phyloP scores from a whole-genome alignment of 2,329 filamentous ascomycete genomes.

The Pseudonectria foliicola region DNA sequence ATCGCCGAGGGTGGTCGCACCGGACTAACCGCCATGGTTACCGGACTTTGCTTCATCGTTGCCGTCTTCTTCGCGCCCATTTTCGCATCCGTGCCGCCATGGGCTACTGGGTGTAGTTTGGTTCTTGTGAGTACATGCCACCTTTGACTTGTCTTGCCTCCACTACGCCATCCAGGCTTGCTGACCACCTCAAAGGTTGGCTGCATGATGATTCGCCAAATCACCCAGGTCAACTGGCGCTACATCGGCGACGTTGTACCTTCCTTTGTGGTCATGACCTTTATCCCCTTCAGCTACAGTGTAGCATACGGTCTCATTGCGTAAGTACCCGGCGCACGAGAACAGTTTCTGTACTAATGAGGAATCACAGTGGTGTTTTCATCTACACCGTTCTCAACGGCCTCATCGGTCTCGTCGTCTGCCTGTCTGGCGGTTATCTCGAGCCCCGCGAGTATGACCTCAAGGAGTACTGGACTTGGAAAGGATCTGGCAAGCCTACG shows the following conservation, averaged over 20 bases:
- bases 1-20: constrained; percentile 70
- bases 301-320: constrained; percentile 72
- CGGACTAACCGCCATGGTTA: constrained; percentile 62
- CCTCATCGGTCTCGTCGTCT: constrained; percentile 39
- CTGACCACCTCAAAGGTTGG: constrained; percentile 46
- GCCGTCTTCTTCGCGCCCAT: constrained; percentile 71
- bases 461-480: constrained; percentile 51
- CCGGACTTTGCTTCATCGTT: constrained; percentile 63
- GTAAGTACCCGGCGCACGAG: constrained; percentile 33
- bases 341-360: not conserved
- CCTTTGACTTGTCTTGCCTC: no score
- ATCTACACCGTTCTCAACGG: constrained; percentile 43
- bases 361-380: constrained; percentile 41
- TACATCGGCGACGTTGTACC: constrained; percentile 71
- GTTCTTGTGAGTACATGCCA: constrained; percentile 57
- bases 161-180: no score
- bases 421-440: constrained; percentile 33
- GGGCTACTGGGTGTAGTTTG: constrained; percentile 69
- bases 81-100: constrained; percentile 69
- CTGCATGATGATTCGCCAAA: constrained; percentile 70
- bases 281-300: constrained; percentile 74
- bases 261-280: constrained; percentile 66
- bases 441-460: constrained; percentile 46
- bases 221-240: constrained; percentile 67
- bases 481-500: constrained; percentile 38